Conservation (phyloP, 371 early-diverging fungal species). For the Mucor saturninus region DNA sequence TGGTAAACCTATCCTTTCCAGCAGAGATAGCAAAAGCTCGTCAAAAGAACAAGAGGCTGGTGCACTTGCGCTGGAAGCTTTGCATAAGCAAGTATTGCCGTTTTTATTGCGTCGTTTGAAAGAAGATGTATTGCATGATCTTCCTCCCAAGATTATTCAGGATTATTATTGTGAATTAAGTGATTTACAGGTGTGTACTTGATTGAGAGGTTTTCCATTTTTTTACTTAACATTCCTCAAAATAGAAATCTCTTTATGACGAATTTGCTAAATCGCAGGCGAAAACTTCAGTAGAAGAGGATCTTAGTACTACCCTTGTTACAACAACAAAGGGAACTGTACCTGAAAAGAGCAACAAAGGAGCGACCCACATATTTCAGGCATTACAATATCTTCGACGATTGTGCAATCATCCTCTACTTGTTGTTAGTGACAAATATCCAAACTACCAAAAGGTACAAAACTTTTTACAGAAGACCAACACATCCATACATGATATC, state of each 20-base stretch:
- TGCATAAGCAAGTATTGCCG: constrained; percentile 97
- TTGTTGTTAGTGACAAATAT: constrained; percentile 86
- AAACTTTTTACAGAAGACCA: constrained; percentile 61
- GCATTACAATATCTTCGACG: constrained; percentile 95
- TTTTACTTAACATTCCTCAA: neutral
- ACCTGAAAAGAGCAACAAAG: constrained; percentile 39
- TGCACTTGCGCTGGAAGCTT: constrained; percentile 87
- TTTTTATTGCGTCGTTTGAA: constrained; percentile 98
- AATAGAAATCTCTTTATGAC: constrained; percentile 85
- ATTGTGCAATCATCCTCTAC: constrained; percentile 95
- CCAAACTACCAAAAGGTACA: constrained; percentile 79
- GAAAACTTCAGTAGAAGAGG: constrained; percentile 58
- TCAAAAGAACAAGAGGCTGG: constrained; percentile 84
- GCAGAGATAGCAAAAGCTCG: constrained; percentile 87
- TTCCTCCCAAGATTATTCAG: constrained; percentile 99
- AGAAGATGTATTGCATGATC: constrained; percentile 97
- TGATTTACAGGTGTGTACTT: constrained; percentile 65
- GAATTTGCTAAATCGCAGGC: constrained; percentile 79
- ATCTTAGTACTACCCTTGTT: constrained; percentile 37
- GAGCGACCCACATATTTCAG: constrained; percentile 92
- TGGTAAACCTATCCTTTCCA: constrained; percentile 89
- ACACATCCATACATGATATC: constrained; percentile 78
- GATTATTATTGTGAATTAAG: constrained; percentile 97
- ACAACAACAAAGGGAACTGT: constrained; percentile 3
- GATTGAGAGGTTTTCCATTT: neutral